Evolutionary conservation across 2,329 filamentous ascomycete species (phyloP).

Genomic region (Clarireedia hainanense): DNA sequence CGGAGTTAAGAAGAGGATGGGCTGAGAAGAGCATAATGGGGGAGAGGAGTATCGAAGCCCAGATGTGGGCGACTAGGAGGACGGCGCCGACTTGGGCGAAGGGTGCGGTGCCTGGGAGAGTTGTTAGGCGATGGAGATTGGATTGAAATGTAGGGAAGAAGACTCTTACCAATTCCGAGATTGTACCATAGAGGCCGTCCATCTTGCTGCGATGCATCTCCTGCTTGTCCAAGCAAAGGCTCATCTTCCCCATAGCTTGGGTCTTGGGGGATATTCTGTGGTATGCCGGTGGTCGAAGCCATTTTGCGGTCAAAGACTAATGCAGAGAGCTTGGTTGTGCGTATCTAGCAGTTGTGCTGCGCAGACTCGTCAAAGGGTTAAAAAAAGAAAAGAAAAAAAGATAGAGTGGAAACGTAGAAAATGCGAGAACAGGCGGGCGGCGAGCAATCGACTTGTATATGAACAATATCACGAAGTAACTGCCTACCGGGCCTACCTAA

Average conservation of each 20-base stretch:
- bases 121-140: conserved; percentile 16
- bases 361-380: not conserved
- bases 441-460: no score
- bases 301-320: conserved; percentile 34
- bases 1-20: conserved; percentile 65
- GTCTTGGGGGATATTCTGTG: conserved; percentile 26
- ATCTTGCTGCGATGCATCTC: conserved; percentile 65
- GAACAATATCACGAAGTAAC: not conserved
- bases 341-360: no score
- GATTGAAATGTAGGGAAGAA: not conserved
- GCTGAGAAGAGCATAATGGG: conserved; percentile 74
- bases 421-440: no score
- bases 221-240: conserved; percentile 62
- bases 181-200: conserved; percentile 60
- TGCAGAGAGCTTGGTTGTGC: not conserved
- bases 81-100: conserved; percentile 72
- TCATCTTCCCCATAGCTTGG: conserved; percentile 47
- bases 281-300: conserved; percentile 62
- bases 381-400: no score
- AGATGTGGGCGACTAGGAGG: conserved; percentile 69
- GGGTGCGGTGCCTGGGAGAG: conserved; percentile 62
- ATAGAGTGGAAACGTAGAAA: no score
- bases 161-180: conserved; percentile 57
- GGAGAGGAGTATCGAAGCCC: conserved; percentile 65
- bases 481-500: not conserved